These are phyloP conservation scores for Ustilago lituana DNA, from an alignment of 1,284 basidiomycete species.

Conservation along the genomic window DNA sequence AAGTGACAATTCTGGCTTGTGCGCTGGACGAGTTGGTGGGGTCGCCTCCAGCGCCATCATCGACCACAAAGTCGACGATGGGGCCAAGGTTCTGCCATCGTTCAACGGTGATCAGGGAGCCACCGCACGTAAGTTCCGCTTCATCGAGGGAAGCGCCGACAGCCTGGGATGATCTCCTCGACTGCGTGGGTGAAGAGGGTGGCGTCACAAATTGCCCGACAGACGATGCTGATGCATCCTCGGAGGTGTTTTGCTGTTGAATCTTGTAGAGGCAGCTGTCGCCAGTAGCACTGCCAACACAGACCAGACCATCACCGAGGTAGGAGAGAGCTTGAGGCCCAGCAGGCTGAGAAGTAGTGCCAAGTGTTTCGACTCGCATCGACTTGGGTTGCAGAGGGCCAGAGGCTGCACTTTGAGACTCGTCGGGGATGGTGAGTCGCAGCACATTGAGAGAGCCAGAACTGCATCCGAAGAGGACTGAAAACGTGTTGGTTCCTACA, in stretches of 20 bases:
- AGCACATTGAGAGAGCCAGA: slow-evolving; percentile 42
- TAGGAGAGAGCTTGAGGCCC: slow-evolving; percentile 53
- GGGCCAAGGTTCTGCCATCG: slow-evolving; percentile 75
- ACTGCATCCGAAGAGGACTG: slow-evolving; percentile 45
- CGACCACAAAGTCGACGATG: slow-evolving; percentile 83
- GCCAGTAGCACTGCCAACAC: slow-evolving; percentile 54
- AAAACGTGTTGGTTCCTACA: slow-evolving; percentile 6
- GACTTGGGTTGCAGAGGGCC: slow-evolving; percentile 11
- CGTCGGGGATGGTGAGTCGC: slow-evolving; percentile 26
- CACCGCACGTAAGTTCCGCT: slow-evolving; percentile 13
- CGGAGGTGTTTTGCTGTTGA: slow-evolving; percentile 10
- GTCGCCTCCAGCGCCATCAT: slow-evolving; percentile 74
- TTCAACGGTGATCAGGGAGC: slow-evolving; percentile 22
- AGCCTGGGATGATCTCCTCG: slow-evolving; percentile 18
- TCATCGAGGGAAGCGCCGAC: not conserved
- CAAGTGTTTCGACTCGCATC: slow-evolving; percentile 40
- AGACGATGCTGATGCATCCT: not conserved
- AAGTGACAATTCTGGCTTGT: slow-evolving; percentile 83
- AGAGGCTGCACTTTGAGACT: not conserved
- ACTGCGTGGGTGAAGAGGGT: slow-evolving; percentile 41
- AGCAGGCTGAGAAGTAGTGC: slow-evolving; percentile 39
- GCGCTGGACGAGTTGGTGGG: slow-evolving; percentile 25
- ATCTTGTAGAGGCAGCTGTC: slow-evolving; percentile 54
- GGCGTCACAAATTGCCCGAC: slow-evolving; percentile 31
- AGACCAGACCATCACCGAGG: slow-evolving; percentile 55